Percentiles rank a stretch among this genome's conserved stretches.
These are phyloP conservation scores for Candida adriatica DNA, from an alignment of 805 yeast genomes.

Conservation along the genomic window DNA sequence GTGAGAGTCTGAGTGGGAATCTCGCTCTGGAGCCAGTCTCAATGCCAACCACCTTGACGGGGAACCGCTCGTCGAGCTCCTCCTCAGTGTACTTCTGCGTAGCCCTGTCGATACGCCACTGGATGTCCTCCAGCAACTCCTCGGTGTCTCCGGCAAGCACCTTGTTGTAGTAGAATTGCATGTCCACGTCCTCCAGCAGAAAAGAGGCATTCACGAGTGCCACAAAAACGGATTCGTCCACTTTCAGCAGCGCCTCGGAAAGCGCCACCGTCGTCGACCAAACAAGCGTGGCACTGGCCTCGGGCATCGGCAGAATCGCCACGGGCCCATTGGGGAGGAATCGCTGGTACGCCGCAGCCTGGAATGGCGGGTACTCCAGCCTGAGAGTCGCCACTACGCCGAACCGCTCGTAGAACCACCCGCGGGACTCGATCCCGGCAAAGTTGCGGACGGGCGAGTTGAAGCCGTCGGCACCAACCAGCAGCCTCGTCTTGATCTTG, in stretches of 20 bases:
- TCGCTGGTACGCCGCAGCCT: slow-evolving; percentile 86
- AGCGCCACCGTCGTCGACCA: slow-evolving; percentile 85
- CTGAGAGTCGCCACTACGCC: slow-evolving; percentile 92
- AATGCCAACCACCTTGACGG: slow-evolving; percentile 57
- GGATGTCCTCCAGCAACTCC: slow-evolving; percentile 56
- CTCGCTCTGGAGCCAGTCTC: slow-evolving; percentile 66
- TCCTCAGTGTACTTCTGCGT: slow-evolving; percentile 31
- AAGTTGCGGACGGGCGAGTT: slow-evolving; percentile 86
- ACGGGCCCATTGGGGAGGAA: slow-evolving; percentile 89
- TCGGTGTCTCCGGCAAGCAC: slow-evolving; percentile 31
- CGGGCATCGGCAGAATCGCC: slow-evolving; percentile 86
- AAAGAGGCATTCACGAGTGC: slow-evolving; percentile 80
- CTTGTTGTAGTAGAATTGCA: slow-evolving; percentile 56
- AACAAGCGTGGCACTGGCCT: slow-evolving; percentile 80
- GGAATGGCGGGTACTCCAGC: slow-evolving; percentile 62
- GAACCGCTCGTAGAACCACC: slow-evolving; percentile 84
- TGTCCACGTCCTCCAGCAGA: slow-evolving; percentile 69
- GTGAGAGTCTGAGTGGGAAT: slow-evolving; percentile 83
- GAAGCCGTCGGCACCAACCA: slow-evolving; percentile 94
- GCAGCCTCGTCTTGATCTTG: slow-evolving; percentile 55
- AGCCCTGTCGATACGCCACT: slow-evolving; percentile 55
- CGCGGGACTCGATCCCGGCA: slow-evolving; percentile 78
- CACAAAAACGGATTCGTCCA: slow-evolving; percentile 57
- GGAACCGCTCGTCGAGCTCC: slow-evolving; percentile 53
- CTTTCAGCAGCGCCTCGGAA: slow-evolving; percentile 52